phyloP scores from a whole-genome alignment of 164 flowering plant genomes.

The Sextonia rubra region DNA sequence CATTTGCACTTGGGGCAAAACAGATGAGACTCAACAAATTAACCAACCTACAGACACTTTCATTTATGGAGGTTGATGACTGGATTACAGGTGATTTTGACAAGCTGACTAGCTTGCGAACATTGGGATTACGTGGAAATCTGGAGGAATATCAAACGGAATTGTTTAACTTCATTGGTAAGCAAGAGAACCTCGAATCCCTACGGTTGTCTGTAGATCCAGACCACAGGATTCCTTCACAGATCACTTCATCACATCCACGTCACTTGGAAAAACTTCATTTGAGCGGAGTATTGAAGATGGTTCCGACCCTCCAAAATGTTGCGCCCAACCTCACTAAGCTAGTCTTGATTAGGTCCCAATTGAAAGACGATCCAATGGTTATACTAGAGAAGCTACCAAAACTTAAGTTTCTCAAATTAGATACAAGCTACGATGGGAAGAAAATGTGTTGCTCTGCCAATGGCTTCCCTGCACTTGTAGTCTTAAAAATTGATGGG shows the following conservation, averaged over 20 bases:
- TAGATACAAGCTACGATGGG: conserved; percentile 1
- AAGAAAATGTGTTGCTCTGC: conserved; percentile 5
- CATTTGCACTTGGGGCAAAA: not conserved
- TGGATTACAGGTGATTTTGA: not conserved
- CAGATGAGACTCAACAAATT: not conserved
- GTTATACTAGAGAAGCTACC: not conserved
- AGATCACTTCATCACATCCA: not conserved
- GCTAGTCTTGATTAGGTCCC: not conserved
- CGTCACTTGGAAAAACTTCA: not conserved
- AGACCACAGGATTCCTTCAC: not conserved
- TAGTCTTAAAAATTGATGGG: not conserved
- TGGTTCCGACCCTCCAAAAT: not conserved
- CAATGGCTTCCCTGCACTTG: not conserved
- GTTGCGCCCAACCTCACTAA: conserved; percentile 1
- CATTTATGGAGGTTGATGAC: not conserved
- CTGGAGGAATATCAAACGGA: not conserved
- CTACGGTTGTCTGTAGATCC: not conserved
- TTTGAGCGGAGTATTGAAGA: not conserved
- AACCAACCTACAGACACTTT: conserved; percentile 7
- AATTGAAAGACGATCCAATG: not conserved
- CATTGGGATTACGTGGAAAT: not conserved
- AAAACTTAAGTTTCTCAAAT: not conserved
- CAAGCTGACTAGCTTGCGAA: conserved; percentile 1
- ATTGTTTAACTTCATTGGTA: not conserved
- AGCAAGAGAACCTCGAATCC: not conserved